These are phyloP conservation scores for Myriosclerotinia duriaeana DNA, from an alignment of 2,329 filamentous ascomycete species.

Conservation along the genomic window DNA sequence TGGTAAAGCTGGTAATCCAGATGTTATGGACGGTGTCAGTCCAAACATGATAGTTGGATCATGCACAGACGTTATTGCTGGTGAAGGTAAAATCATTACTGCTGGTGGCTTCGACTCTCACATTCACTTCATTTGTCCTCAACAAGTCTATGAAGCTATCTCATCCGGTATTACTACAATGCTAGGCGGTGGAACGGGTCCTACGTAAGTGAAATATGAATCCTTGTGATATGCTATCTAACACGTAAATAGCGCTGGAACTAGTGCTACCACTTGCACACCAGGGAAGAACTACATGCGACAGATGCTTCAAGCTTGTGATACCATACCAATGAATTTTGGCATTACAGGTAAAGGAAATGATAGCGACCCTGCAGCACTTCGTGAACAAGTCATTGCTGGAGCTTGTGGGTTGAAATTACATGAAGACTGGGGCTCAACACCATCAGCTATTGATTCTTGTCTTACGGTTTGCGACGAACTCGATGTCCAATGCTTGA, in stretches of 20 bases:
- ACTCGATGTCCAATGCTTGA: constrained; percentile 86
- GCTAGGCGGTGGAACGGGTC: constrained; percentile 87
- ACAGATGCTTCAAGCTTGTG: constrained; percentile 86
- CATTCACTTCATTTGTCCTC: constrained; percentile 93
- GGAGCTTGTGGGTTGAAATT: constrained; percentile 90
- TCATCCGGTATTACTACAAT: constrained; percentile 86
- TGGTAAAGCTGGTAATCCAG: constrained; percentile 95
- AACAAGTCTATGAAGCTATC: constrained; percentile 81
- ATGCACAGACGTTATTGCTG: constrained; percentile 89
- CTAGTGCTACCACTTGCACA: constrained; percentile 90
- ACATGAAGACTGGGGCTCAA: constrained; percentile 94
- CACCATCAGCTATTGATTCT: constrained; percentile 85
- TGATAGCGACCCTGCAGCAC: constrained; percentile 67
- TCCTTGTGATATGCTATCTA: constrained; percentile 19
- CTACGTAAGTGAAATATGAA: constrained; percentile 54
- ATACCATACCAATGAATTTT: constrained; percentile 78
- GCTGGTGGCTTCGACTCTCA: constrained; percentile 88
- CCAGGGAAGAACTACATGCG: constrained; percentile 80
- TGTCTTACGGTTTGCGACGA: constrained; percentile 86
- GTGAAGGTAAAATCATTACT: constrained; percentile 86
- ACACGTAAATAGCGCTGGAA: constrained; percentile 63
- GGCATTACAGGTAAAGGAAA: constrained; percentile 95
- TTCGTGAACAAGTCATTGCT: constrained; percentile 77
- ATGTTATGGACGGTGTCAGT: constrained; percentile 88
- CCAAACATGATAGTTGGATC: constrained; percentile 78